These are phyloP conservation scores for Chytriomyces sp. DNA, from an alignment of 192 early-diverging fungal species.

Conservation along the genomic window DNA sequence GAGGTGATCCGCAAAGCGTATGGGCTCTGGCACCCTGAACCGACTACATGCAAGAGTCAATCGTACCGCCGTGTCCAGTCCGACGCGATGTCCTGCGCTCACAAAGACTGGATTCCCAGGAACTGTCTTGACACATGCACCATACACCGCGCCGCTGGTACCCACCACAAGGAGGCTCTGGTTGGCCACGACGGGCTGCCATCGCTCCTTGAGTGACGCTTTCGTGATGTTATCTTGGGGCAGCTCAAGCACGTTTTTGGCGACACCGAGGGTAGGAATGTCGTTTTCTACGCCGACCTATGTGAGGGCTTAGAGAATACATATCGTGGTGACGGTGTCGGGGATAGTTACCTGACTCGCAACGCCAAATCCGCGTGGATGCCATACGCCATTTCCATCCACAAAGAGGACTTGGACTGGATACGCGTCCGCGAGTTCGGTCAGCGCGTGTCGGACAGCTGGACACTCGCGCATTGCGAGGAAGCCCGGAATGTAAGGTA, in stretches of 20 bases:
- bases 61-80: conserved; percentile 66
- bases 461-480: conserved; percentile 89
- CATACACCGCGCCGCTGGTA: conserved; percentile 49
- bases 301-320: too few relatives aligned
- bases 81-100: conserved; percentile 77
- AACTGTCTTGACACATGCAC: conserved; percentile 41
- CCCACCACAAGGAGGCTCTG: conserved; percentile 49
- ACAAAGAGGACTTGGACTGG: conserved; percentile 76
- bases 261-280: conserved; percentile 84
- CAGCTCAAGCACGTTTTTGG: conserved; percentile 87
- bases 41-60: conserved; percentile 65
- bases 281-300: conserved; percentile 45
- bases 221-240: conserved; percentile 60
- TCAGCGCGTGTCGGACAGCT: conserved; percentile 61
- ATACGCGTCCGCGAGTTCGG: conserved; percentile 47
- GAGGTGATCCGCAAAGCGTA: conserved; percentile 78
- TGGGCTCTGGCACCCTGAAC: conserved; percentile 85
- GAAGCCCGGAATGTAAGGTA: conserved; percentile 87
- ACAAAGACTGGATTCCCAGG: conserved; percentile 87
- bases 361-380: conserved; percentile 85
- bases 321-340: conserved; percentile 59
- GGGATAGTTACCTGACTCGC: conserved; percentile 85
- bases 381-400: conserved; percentile 86
- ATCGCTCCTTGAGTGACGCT: conserved; percentile 54
- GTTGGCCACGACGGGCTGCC: conserved; percentile 32